These are phyloP conservation scores for Saccharomyces hybrid DNA, from an alignment of 1,139 yeast species.

Conservation along the genomic window DNA sequence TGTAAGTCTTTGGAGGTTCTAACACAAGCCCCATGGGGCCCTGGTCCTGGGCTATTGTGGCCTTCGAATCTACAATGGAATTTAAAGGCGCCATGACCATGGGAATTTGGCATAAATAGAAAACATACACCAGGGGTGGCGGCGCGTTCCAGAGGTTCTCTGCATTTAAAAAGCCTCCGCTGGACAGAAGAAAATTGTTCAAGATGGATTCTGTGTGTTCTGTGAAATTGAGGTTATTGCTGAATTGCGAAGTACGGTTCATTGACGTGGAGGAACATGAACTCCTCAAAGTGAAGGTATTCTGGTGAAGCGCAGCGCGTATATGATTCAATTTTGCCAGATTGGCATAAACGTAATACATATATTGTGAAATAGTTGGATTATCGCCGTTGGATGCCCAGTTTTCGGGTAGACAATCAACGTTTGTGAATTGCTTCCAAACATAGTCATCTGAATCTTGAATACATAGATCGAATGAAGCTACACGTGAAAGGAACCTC, in stretches of 20 bases:
- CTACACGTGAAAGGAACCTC: constrained; percentile 13
- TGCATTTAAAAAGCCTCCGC: constrained; percentile 15
- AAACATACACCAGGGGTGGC: constrained; percentile 12
- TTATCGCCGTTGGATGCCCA: constrained; percentile 17
- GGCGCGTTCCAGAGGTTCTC: constrained; percentile 14
- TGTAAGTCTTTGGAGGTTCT: constrained; percentile 13
- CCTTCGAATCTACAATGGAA: constrained; percentile 9
- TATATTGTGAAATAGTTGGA: constrained; percentile 16
- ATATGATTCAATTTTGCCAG: constrained; percentile 9
- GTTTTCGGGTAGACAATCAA: constrained; percentile 9
- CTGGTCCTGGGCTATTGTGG: not conserved
- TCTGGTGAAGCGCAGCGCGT: constrained; percentile 8
- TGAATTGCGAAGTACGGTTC: constrained; percentile 15
- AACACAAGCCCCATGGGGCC: not conserved
- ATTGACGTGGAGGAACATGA: constrained; percentile 8
- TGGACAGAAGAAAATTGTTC: constrained; percentile 14
- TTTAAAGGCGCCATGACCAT: constrained; percentile 17
- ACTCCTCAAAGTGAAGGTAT: constrained; percentile 13
- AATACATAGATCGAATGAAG: constrained; percentile 13
- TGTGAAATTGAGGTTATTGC: constrained; percentile 9
- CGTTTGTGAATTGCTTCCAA: constrained; percentile 12
- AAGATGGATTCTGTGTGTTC: constrained; percentile 15
- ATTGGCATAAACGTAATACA: constrained; percentile 13
- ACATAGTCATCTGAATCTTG: constrained; percentile 13
- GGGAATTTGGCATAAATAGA: constrained; percentile 16